Conservation (phyloP, 148 eudicot genomes). For the Silene conica region DNA sequence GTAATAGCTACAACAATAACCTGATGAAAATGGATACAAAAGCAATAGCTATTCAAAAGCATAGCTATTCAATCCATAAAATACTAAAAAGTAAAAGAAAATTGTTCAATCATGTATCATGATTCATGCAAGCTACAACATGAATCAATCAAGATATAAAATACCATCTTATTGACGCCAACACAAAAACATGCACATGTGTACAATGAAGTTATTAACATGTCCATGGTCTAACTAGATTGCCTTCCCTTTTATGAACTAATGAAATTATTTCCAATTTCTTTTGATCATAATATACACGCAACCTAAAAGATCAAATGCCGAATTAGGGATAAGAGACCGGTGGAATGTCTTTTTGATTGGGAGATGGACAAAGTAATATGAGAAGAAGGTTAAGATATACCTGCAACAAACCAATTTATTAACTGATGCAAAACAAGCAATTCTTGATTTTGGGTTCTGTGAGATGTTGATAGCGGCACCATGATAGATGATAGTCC, state of each 20-base stretch:
- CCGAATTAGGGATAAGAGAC: background rate
- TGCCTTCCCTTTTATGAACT: background rate
- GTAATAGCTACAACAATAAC: background rate
- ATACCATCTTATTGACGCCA: background rate
- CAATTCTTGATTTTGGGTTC: constrained; percentile 79
- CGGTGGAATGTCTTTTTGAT: background rate
- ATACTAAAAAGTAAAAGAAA: background rate
- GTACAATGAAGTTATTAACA: background rate
- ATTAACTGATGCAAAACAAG: constrained; percentile 63
- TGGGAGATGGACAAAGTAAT: constrained; percentile 7
- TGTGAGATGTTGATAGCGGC: constrained; percentile 68
- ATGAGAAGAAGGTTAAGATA: constrained; percentile 15
- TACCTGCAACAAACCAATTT: constrained; percentile 91
- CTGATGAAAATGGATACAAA: background rate
- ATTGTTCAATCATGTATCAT: background rate
- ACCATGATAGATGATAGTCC: constrained; percentile 83
- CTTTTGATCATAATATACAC: background rate
- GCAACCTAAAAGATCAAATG: background rate
- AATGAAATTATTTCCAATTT: background rate
- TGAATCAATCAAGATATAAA: background rate
- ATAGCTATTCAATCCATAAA: background rate
- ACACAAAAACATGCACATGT: background rate
- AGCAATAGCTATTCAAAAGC: background rate
- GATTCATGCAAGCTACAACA: background rate
- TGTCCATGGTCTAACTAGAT: background rate